Percentiles rank a stretch among this genome's conserved stretches.
Evolutionary conservation across 2,329 filamentous ascomycete genomes (phyloP).

Genomic region (Pseudogymnoascus sp.): DNA sequence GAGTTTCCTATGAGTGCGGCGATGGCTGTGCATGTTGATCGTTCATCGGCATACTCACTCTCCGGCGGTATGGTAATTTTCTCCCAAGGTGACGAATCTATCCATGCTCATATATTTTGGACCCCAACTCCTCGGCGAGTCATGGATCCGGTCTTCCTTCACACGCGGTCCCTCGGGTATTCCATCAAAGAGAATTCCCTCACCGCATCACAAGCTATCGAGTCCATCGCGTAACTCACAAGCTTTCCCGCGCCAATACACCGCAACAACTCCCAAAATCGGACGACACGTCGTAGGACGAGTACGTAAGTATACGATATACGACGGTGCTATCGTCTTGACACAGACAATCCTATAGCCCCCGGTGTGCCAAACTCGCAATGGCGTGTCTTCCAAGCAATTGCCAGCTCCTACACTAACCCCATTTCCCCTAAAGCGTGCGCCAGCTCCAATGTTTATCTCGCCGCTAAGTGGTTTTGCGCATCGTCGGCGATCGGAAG

Average conservation of each 20-base stretch:
- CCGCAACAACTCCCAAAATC: not conserved
- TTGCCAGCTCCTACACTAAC: not conserved
- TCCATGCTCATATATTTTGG: not conserved
- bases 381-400: not conserved
- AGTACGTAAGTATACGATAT: not conserved
- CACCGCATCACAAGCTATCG: not conserved
- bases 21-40: not conserved
- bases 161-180: not conserved
- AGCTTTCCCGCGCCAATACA: not conserved
- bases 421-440: not conserved
- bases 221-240: not conserved
- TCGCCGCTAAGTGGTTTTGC: not conserved
- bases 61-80: not conserved
- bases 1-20: no score
- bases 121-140: not conserved
- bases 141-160: not conserved
- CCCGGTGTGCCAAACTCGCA: not conserved
- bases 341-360: not conserved
- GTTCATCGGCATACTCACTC: not conserved
- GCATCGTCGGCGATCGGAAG: not conserved
- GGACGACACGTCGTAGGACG: not conserved
- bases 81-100: not conserved
- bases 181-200: not conserved
- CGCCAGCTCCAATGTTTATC: not conserved
- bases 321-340: not conserved